Base-by-base conservation (phyloP, 2,329 filamentous ascomycete species). In the Diplodia sapinea region DNA sequence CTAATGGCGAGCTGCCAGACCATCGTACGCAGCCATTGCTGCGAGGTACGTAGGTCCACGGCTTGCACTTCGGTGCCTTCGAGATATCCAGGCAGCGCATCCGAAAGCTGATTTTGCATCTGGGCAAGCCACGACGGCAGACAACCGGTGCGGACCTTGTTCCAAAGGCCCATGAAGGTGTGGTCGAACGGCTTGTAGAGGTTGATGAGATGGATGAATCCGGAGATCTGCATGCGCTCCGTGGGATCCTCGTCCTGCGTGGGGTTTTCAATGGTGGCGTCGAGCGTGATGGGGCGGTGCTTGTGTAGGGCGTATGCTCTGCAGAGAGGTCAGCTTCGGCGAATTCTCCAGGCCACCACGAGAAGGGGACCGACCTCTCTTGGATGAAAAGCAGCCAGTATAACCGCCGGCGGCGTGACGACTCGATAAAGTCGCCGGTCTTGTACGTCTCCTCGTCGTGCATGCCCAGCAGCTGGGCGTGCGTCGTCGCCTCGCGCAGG, bases 1-100 rank as follows among this genome's bases (percentile, higher is more conserved):
- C 86, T 85, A 72, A 90, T 89, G 3, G 88, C 88, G 1, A 89
- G 84, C 72, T 91, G 89, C 89, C 89, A 91, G n/a, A 91, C 86
- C 79, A 91, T 89, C 1, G 88, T 86, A 20, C 87, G 82, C 4
- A 91, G 81, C 89, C 89, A 91, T 72, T 90, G 88, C 74, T 91
- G 89, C 2, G 88, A 91, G 65, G 89, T 85, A 52, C 89, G 82
- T 20, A 91, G 83, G 71, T 91, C 88, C 7, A 90, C 88, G 65
- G 88, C 89, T 72, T 91, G 89, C 23, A 87, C 88, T 68, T 89
- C 87, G 0, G 88, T 89, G 5, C 82, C 81, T 33, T 86, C 84
- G 8, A 89, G 79, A 62, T 87, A 87, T 20, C 81, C 77, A 4
- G 87, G 84, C 1, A 88, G 79, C 23, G 84, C 82, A 65, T 83